Evolutionary conservation across 1,139 yeast species (phyloP), one percentile per base, ranked within the genome.

Genomic region (Yamadazyma triangularis): DNA sequence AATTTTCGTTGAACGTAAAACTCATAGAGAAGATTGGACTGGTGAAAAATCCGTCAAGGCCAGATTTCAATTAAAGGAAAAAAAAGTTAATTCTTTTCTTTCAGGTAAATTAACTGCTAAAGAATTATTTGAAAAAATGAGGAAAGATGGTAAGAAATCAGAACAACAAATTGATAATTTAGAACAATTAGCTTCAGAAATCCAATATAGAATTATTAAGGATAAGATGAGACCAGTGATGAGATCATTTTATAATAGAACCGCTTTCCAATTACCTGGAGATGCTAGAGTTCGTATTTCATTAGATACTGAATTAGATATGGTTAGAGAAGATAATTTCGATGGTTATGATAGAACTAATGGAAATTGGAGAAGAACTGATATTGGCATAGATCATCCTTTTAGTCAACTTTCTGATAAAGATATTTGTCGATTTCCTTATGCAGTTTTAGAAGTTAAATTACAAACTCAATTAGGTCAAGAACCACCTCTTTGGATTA

Each of bases 1-100:
- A 32, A 87, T 91, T 35, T 91, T 91, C 45, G 95, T 91, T 23
- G 98, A 91, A 62, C 79, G 98, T 59, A 91, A 91, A 60, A 91
- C 98, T 10, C 98, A 91, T 55, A 77, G 98, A 59, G 98, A 91
- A 60, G 98, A 91, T 63, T 91, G 98, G 98, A 91, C 98, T 3
- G 98, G 98, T 49, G 98, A 91, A 60, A 89, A 89, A 62, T 86
- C 96, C 8, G 98, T 91, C 43, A 91, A 91, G 64, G 97, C 97
- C 4, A 77, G 98, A 56, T 91, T 91, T 61, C 79, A 89, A 9
- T 66, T 91, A 48, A 91, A 89, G 58, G 98, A 91, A 56, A 86
- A 84, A 57, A 77, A 87, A 50, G 91, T 89, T 32, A 91, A 91
- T 55, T 77, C 78, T 30, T 91, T 86, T 56, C 60, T 89, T 63